phyloP scores from a whole-genome alignment of 768 basidiomycete genomes.

The Mycena floridula region DNA sequence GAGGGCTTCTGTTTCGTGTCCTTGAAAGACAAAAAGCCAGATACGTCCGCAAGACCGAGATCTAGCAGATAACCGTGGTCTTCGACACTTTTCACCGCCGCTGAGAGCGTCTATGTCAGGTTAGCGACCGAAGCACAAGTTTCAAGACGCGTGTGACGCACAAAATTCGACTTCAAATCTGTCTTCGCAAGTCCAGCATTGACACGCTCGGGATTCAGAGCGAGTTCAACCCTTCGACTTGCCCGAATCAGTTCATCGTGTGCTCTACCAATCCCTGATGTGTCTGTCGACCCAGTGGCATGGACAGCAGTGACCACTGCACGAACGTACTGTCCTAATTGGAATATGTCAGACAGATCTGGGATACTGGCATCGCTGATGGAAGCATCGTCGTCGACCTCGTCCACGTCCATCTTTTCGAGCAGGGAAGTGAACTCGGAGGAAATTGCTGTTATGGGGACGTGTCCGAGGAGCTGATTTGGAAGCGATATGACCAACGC shows the following conservation, averaged over 20 bases:
- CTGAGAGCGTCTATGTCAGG: constrained; percentile 57
- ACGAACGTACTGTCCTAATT: constrained; percentile 80
- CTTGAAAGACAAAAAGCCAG: constrained; percentile 82
- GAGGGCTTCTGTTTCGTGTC: constrained; percentile 42
- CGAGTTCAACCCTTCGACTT: constrained; percentile 79
- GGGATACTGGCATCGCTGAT: constrained; percentile 50
- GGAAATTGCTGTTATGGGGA: constrained; percentile 92
- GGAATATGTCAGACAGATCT: constrained; percentile 71
- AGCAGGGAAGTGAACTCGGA: constrained; percentile 68
- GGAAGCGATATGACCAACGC: constrained; percentile 92
- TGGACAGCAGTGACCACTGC: constrained; percentile 68
- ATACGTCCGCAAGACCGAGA: constrained; percentile 69
- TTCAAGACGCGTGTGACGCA: constrained; percentile 33
- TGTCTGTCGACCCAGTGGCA: constrained; percentile 57
- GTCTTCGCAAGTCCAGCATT: constrained; percentile 74
- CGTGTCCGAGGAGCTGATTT: constrained; percentile 87
- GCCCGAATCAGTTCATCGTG: constrained; percentile 63
- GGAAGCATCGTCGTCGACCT: constrained; percentile 43
- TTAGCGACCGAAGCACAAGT: background rate
- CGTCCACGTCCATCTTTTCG: constrained; percentile 52
- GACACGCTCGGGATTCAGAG: constrained; percentile 76
- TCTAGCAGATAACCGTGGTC: constrained; percentile 94
- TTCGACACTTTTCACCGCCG: constrained; percentile 77
- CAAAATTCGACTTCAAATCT: constrained; percentile 73
- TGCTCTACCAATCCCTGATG: constrained; percentile 49